Percentiles rank a stretch among this genome's conserved stretches.
Conservation (phyloP, 176 grass and related monocot genomes). For the Aegilops speltoides region DNA sequence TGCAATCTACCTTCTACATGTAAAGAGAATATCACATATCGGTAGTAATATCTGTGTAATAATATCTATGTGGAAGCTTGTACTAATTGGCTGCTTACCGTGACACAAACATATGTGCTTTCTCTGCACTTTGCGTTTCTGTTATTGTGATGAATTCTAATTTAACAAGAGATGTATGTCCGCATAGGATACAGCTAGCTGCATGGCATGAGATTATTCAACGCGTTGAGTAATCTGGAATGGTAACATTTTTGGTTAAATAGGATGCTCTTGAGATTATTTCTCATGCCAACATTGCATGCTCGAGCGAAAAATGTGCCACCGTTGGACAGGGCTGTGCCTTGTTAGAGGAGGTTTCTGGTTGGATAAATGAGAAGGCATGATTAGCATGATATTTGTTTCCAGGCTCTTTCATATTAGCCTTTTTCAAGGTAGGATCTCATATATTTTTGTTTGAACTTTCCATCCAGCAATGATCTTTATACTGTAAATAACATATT, state of each 20-base stretch:
- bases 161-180: slow-evolving; percentile 42
- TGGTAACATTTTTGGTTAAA: slow-evolving; percentile 30
- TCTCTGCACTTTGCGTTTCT: too few relatives aligned
- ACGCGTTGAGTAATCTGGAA: slow-evolving; percentile 77
- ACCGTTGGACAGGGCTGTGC: slow-evolving; percentile 88
- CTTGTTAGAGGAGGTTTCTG: slow-evolving; percentile 83
- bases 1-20: too few relatives aligned
- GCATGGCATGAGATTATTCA: slow-evolving; percentile 98
- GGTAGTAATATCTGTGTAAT: too few relatives aligned
- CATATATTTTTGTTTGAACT: neutral
- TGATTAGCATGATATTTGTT: neutral
- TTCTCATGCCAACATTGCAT: slow-evolving; percentile 98
- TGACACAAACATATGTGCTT: too few relatives aligned
- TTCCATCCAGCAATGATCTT: neutral
- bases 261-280: slow-evolving; percentile 27
- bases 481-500: too few relatives aligned
- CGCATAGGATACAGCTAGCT: slow-evolving; percentile 80
- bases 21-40: too few relatives aligned
- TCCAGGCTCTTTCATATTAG: neutral
- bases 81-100: too few relatives aligned
- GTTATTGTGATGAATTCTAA: too few relatives aligned
- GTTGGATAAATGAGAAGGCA: slow-evolving; percentile 76
- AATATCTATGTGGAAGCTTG: too few relatives aligned
- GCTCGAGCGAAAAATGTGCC: slow-evolving; percentile 95
- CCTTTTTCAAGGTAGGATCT: neutral